A percentile compares a stretch with the other conserved stretches of the same genome.
phyloP scores from a whole-genome alignment of 2,329 filamentous ascomycete species.

The Remersonia thermophila region DNA sequence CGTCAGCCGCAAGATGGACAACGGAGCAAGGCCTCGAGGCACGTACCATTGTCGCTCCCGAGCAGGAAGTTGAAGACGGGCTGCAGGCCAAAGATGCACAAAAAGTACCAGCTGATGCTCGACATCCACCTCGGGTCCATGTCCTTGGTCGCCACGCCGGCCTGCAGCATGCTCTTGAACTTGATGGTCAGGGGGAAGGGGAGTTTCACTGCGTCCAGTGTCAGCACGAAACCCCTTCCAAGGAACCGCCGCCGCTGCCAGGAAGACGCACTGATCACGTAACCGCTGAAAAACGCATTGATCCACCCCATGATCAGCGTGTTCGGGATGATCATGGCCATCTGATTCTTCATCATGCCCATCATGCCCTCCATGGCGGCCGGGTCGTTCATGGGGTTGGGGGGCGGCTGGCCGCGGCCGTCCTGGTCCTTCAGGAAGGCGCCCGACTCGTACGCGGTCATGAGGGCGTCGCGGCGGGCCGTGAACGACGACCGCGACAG shows the following conservation, averaged over 20 bases:
- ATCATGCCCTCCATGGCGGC: conserved; percentile 99
- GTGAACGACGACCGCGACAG: conserved; percentile 70
- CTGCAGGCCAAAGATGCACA: conserved; percentile 92
- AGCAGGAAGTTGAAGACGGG: conserved; percentile 95
- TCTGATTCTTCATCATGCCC: conserved; percentile 99
- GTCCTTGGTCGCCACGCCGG: conserved; percentile 87
- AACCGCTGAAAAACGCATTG: conserved; percentile 96
- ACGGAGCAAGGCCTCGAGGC: conserved; percentile 8
- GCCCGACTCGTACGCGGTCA: conserved; percentile 72
- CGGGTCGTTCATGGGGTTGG: conserved; percentile 92
- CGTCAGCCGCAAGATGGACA: neutral
- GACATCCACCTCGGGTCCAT: conserved; percentile 98
- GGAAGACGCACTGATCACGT: conserved; percentile 70
- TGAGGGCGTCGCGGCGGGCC: conserved; percentile 66
- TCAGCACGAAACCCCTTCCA: no score
- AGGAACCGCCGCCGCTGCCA: no score
- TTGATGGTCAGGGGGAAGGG: conserved; percentile 96
- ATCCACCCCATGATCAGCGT: conserved; percentile 99
- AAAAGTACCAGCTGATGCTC: conserved; percentile 96
- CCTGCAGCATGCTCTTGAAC: conserved; percentile 99
- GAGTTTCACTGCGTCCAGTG: conserved; percentile 58
- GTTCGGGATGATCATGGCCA: conserved; percentile 99
- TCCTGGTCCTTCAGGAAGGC: conserved; percentile 84
- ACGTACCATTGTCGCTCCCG: conserved; percentile 84
- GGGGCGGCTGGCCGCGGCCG: conserved; percentile 69